Percentiles rank a stretch among this genome's conserved stretches.
These are phyloP conservation scores for Ceratobasidium sp. DNA, from an alignment of 1,284 basidiomycete species.

Conservation along the genomic window DNA sequence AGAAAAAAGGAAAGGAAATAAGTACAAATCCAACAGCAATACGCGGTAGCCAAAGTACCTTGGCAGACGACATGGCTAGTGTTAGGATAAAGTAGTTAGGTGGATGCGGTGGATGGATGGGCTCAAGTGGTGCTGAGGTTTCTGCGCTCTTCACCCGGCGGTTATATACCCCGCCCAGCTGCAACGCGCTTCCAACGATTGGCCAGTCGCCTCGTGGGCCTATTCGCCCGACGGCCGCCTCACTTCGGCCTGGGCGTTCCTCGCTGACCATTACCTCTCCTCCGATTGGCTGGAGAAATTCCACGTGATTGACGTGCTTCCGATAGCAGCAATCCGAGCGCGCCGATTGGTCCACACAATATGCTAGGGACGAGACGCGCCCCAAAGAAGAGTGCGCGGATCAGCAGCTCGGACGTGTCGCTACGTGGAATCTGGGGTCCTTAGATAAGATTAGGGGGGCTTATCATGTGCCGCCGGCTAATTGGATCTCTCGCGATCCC, in stretches of 20 bases:
- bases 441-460: background rate
- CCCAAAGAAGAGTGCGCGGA: background rate
- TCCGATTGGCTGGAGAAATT: slow-evolving; percentile 19
- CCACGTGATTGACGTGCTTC: background rate
- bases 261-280: background rate
- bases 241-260: slow-evolving; percentile 1
- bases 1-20: background rate
- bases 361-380: background rate
- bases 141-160: background rate
- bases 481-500: background rate
- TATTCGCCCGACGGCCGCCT: slow-evolving; percentile 1
- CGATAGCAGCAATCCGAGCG: background rate
- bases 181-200: slow-evolving; percentile 11
- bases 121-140: background rate
- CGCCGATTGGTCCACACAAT: slow-evolving; percentile 1
- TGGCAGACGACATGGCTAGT: slow-evolving; percentile 31
- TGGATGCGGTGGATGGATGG: background rate
- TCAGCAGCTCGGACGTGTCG: slow-evolving; percentile 10
- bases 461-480: background rate
- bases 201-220: background rate
- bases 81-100: background rate
- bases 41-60: background rate
- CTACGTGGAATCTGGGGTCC: background rate
- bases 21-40: background rate
- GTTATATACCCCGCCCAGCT: slow-evolving; percentile 10